Evolutionary conservation across 2,329 filamentous ascomycete genomes (phyloP), one percentile per base, ranked within the genome.

Genomic region (Monilinia fructigena): DNA sequence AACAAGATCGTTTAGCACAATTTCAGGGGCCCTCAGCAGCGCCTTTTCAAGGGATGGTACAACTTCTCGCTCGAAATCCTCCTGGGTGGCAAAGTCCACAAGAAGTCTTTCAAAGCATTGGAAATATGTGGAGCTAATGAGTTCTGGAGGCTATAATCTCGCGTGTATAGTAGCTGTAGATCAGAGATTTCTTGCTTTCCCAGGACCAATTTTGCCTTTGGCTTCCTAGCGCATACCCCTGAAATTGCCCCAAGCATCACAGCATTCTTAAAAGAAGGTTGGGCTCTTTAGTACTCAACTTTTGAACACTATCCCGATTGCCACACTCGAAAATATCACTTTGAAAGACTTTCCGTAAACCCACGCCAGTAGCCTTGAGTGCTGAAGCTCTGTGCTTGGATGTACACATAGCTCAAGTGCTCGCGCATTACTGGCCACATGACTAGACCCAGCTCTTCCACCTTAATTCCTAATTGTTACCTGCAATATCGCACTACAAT

Each of bases 41-140:
- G 91, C 89, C 79, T 97, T 97, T 75, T 99, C 95, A 18, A 98
- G 81, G 0, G 92, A 82, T 11, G 93, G 92, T 31, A 96, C 82
- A 42, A 98, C 75, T 54, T 94, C 86, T 70, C 86, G 89, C 63
- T 86, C 85, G 40, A 98, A 76, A 70, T 97, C 93, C 31, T 93
- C 88, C 20, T 85, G 76, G 0, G 86, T 89, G 48, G 90, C 82
- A 75, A 94, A 98, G 42, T 83, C 84, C 20, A 80, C 78, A 76
- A 97, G 80, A 98, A 97, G 76, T 97, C 93, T 60, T 82, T 79
- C 56, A 98, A 80, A 7, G 89, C 90, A 72, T 82, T 82, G 3
- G 90, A 86, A 66, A 97, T 81, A 75, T 97, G 90, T 40, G 79
- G 76, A 2, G 92, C 87, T 42, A 98, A 80, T 8, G 84, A 12